Evolutionary conservation across 768 basidiomycete species (phyloP).

Genomic region (Hemileccinum impolitum): DNA sequence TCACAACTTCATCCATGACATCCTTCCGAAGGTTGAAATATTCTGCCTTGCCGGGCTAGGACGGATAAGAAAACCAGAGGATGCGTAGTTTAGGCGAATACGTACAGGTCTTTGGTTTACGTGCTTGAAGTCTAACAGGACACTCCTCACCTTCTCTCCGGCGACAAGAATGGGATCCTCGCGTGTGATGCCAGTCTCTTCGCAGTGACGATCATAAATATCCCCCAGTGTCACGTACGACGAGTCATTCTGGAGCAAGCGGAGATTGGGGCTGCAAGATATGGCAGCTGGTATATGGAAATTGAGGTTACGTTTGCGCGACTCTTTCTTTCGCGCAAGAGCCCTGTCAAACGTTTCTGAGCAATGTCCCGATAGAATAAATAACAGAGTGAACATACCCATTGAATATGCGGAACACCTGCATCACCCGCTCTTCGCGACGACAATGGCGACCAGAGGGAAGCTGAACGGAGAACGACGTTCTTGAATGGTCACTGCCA

Average conservation of each 20-base stretch:
- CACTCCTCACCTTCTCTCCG: conserved; percentile 78
- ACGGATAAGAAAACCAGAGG: not conserved
- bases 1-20: conserved; percentile 79
- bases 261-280: conserved; percentile 76
- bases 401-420: conserved; percentile 93
- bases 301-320: conserved; percentile 81
- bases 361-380: not conserved
- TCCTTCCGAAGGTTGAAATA: conserved; percentile 76
- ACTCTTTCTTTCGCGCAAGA: conserved; percentile 85
- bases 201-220: conserved; percentile 89
- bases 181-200: conserved; percentile 65
- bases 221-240: conserved; percentile 91
- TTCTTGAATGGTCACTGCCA: conserved; percentile 85
- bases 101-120: conserved; percentile 40
- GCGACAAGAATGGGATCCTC: conserved; percentile 87
- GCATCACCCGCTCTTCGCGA: conserved; percentile 89
- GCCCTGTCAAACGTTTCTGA: conserved; percentile 48
- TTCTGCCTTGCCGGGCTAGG: conserved; percentile 59
- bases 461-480: conserved; percentile 87
- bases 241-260: conserved; percentile 86
- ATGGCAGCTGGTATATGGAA: conserved; percentile 91
- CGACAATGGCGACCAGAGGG: conserved; percentile 83
- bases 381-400: conserved; percentile 48
- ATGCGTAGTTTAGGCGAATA: conserved; percentile 1
- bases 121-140: conserved; percentile 58